Evolutionary conservation across 2,329 filamentous ascomycete genomes (phyloP), one percentile per base, ranked within the genome.

Genomic region (Clonostachys rhizophaga): DNA sequence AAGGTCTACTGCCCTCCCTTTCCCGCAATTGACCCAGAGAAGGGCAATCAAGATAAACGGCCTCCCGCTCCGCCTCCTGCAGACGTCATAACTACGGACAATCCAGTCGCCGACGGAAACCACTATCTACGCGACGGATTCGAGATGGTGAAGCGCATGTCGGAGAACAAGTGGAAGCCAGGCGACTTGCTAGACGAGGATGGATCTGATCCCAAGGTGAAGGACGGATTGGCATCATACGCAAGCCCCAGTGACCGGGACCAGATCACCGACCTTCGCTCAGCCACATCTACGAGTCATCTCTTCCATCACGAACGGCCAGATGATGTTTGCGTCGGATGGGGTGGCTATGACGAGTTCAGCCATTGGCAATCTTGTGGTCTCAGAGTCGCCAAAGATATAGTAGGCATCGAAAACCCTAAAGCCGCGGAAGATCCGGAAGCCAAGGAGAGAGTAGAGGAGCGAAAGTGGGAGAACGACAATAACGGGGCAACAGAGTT

Each of bases 211-310:
- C 47, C 47, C 18, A 42, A 24, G 4, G 44, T 39, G 5, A 45
- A 49, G 17, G 44, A 41, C 13, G 6, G 43, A 43, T 47, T 45
- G n/a, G 43, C 49, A 5, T 43, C 49, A 5, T 48, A 49, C 24
- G 48, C 43, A 36, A 13, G 42, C 11, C 40, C 44, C 8, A 36
- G 44, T 6, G 35, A 34, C 9, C 43, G 48, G 48, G 18, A 47
- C 37, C 40, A 42, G 20, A 8, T 50, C 11, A 17, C 45, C 13
- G 45, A 50, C n/a, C n/a, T 13, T 17, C 45, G 45, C 16, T 34
- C 37, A 17, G 48, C 48, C 24, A 52, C 50, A 37, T 50, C 50
- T 17, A 42, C 45, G 8, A 48, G 50, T 14, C 50, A 52, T 33
- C 33, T 50, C 40, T 10, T 37, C 16, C 42, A 24, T 13, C n/a